These are phyloP conservation scores for Dentiscutata heterogama DNA, from an alignment of 371 early-diverging fungal species.

Conservation along the genomic window DNA sequence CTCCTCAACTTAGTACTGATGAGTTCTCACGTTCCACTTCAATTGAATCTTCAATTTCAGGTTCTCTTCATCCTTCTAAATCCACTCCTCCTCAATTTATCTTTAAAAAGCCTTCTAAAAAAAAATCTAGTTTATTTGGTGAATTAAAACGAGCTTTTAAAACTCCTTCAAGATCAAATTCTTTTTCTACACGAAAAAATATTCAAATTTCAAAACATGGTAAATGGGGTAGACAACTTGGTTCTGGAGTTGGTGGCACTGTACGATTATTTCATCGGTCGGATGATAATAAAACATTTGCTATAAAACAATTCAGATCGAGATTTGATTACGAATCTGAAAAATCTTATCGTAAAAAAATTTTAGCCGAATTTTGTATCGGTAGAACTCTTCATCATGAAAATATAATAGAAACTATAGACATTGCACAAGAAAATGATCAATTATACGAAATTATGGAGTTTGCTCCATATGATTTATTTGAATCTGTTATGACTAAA, in stretches of 20 bases:
- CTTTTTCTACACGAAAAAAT: not conserved
- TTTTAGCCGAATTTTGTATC: conserved; percentile 88
- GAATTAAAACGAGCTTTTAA: conserved; percentile 17
- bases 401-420: conserved; percentile 89
- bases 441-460: conserved; percentile 82
- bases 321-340: conserved; percentile 73
- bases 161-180: not conserved
- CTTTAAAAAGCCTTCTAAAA: conserved; percentile 2
- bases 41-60: not conserved
- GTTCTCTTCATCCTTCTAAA: not conserved
- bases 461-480: conserved; percentile 82
- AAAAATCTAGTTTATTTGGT: conserved; percentile 2
- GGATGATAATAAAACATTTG: conserved; percentile 67
- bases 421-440: conserved; percentile 75
- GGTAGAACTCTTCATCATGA: conserved; percentile 83
- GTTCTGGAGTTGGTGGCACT: conserved; percentile 80
- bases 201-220: conserved; percentile 14
- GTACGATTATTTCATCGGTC: conserved; percentile 69
- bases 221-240: conserved; percentile 54
- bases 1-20: conserved; percentile 17
- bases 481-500: conserved; percentile 75
- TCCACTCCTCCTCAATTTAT: not conserved
- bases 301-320: conserved; percentile 86
- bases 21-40: not conserved
- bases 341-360: conserved; percentile 84